phyloP scores from a whole-genome alignment of 23 red algal genomes.

The Cyanidiococcus yangmingshanensis region DNA sequence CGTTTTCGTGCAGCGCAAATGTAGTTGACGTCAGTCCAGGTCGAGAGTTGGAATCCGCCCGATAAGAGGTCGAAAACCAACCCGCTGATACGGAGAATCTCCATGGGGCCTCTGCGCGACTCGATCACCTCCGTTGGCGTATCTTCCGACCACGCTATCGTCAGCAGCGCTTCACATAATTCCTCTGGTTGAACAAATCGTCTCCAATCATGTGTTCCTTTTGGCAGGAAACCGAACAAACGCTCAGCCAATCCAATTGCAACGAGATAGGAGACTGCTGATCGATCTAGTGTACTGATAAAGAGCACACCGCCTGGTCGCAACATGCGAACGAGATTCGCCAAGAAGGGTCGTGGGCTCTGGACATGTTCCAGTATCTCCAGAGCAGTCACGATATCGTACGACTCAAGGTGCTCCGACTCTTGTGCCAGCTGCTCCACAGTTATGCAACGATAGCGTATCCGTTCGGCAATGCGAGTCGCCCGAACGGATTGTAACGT shows the following conservation, averaged over 20 bases:
- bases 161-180: constrained; percentile 19
- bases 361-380: constrained; percentile 92
- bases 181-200: constrained; percentile 70
- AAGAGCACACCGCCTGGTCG: constrained; percentile 61
- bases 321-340: constrained; percentile 25
- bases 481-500: neutral
- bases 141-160: neutral
- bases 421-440: constrained; percentile 32
- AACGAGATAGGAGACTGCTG: constrained; percentile 36
- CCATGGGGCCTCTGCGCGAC: neutral
- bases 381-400: constrained; percentile 67
- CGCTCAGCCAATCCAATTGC: constrained; percentile 58
- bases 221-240: constrained; percentile 52
- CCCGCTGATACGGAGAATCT: neutral
- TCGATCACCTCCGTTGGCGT: neutral
- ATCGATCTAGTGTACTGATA: constrained; percentile 76
- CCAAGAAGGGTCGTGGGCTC: constrained; percentile 47
- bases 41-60: neutral
- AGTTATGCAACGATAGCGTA: constrained; percentile 43
- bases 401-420: neutral
- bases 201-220: constrained; percentile 84
- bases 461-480: neutral
- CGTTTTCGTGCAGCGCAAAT: neutral
- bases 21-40: neutral
- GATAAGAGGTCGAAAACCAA: neutral